Conservation (phyloP, 177 flowering plant species). For the Vitis hybrid region DNA sequence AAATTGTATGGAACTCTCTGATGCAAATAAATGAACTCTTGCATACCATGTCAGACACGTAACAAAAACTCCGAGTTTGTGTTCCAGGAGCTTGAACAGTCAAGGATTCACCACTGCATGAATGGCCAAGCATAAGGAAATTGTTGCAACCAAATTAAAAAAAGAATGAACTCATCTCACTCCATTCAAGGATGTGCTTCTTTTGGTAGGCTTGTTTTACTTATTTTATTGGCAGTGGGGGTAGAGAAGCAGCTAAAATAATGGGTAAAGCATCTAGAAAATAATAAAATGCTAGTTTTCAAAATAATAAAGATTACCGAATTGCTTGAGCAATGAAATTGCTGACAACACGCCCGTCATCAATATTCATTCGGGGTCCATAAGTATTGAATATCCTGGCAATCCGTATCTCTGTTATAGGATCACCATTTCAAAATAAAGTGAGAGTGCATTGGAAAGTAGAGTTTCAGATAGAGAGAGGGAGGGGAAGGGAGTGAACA, state of each 20-base stretch:
- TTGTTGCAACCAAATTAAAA: neutral
- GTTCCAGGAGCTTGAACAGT: conserved; percentile 94
- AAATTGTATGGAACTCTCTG: neutral
- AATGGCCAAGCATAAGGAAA: neutral
- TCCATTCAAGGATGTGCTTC: neutral
- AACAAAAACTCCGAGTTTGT: conserved; percentile 93
- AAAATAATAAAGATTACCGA: conserved; percentile 24
- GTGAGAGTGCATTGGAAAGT: neutral
- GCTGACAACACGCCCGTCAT: conserved; percentile 77
- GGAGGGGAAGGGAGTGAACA: neutral
- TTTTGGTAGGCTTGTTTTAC: too few species aligned
- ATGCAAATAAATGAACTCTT: neutral
- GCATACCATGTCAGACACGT: conserved; percentile 92
- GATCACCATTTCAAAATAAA: neutral
- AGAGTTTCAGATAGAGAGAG: neutral
- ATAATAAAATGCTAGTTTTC: too few species aligned
- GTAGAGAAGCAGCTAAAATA: too few species aligned
- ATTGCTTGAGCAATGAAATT: conserved; percentile 75
- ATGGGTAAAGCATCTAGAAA: too few species aligned
- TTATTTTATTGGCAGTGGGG: too few species aligned
- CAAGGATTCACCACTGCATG: conserved; percentile 63
- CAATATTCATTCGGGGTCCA: conserved; percentile 74
- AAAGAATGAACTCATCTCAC: neutral
- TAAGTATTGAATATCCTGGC: conserved; percentile 70
- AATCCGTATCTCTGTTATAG: conserved; percentile 52